These are phyloP conservation scores for Ceratocystis smalleyi DNA, from an alignment of 2,329 filamentous ascomycete species.

Conservation along the genomic window DNA sequence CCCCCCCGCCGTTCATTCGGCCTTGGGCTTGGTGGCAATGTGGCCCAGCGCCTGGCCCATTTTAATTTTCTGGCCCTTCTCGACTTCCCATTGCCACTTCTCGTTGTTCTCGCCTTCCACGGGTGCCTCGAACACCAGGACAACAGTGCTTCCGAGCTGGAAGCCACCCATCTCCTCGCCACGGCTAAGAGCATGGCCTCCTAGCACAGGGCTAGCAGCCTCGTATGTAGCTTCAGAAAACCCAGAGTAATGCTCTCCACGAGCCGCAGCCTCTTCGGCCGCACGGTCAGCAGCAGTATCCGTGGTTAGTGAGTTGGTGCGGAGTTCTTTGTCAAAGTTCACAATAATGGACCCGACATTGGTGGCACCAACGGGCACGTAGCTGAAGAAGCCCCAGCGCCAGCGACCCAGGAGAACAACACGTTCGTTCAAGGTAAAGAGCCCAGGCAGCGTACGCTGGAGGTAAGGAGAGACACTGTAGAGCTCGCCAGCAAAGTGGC, in stretches of 20 bases:
- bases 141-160: slow-evolving; percentile 85
- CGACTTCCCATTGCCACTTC: slow-evolving; percentile 64
- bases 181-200: slow-evolving; percentile 65
- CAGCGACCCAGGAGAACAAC: slow-evolving; percentile 86
- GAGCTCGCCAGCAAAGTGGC: slow-evolving; percentile 95
- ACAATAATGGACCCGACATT: slow-evolving; percentile 94
- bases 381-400: slow-evolving; percentile 96
- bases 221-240: slow-evolving; percentile 86
- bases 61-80: slow-evolving; percentile 76
- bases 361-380: slow-evolving; percentile 87
- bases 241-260: slow-evolving; percentile 73
- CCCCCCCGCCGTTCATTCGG: background rate
- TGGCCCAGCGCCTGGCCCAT: slow-evolving; percentile 75
- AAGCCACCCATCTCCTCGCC: slow-evolving; percentile 99
- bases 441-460: slow-evolving; percentile 75
- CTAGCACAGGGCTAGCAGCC: slow-evolving; percentile 58
- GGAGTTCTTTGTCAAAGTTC: slow-evolving; percentile 89
- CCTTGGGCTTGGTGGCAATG: slow-evolving; percentile 39
- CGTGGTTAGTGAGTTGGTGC: slow-evolving; percentile 81
- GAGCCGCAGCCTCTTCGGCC: slow-evolving; percentile 58
- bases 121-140: slow-evolving; percentile 91
- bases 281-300: slow-evolving; percentile 83
- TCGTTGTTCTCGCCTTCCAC: slow-evolving; percentile 27
- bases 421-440: slow-evolving; percentile 93
- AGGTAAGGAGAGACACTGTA: slow-evolving; percentile 92